Percentiles rank a stretch among this genome's conserved stretches.
Evolutionary conservation across 495 filamentous ascomycete genomes (phyloP).

Genomic region (Friedmanniomyces simplex): DNA sequence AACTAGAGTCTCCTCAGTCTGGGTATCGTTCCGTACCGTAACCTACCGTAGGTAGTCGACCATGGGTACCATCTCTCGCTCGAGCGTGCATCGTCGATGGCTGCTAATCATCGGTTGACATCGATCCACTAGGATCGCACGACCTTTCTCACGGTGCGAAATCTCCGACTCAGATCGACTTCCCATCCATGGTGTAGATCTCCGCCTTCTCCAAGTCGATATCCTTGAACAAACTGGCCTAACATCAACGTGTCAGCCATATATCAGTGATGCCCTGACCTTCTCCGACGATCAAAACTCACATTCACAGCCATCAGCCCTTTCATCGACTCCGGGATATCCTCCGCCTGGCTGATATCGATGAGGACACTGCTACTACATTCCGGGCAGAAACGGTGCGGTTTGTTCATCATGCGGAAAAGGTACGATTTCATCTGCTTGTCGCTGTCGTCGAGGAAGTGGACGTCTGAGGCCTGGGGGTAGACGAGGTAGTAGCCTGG

Average conservation of each 20-base stretch:
- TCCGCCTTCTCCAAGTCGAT: constrained; percentile 5
- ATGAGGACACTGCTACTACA: constrained; percentile 24
- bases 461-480: constrained; percentile 26
- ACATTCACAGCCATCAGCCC: neutral
- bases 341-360: constrained; percentile 4
- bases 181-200: constrained; percentile 1
- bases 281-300: no score
- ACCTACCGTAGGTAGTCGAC: no score
- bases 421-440: constrained; percentile 23
- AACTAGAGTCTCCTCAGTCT: no score
- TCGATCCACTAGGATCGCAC: no score
- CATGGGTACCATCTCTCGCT: no score
- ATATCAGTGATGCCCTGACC: neutral
- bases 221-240: constrained; percentile 4
- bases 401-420: constrained; percentile 16
- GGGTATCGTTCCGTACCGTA: no score
- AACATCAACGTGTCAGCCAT: no score
- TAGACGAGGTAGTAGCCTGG: constrained; percentile 32
- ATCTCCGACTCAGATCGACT: no score
- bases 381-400: constrained; percentile 28
- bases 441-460: constrained; percentile 13
- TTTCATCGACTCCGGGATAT: neutral
- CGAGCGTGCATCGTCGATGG: no score
- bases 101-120: no score
- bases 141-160: neutral